These are phyloP conservation scores for Magnolia sinica DNA, from an alignment of 164 flowering plant genomes.

Conservation along the genomic window DNA sequence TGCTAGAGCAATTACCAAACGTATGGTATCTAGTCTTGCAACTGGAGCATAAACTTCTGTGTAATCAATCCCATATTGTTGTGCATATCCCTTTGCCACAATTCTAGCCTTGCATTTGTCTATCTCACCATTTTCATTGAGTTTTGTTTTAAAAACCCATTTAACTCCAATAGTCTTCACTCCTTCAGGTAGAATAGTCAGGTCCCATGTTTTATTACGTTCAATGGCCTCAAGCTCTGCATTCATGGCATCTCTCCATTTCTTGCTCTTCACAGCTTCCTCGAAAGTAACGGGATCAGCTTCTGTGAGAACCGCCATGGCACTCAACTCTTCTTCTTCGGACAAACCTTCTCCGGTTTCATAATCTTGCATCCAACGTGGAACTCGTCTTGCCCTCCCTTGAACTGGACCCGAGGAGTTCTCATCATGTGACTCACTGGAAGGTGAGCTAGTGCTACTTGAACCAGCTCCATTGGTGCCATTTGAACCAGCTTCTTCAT, in stretches of 20 bases:
- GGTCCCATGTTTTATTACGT: background rate
- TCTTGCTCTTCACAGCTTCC: constrained; percentile 5
- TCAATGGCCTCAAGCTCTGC: constrained; percentile 10
- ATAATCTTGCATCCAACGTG: constrained; percentile 3
- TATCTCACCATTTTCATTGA: background rate
- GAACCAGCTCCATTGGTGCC: constrained; percentile 5
- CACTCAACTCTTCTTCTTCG: constrained; percentile 4
- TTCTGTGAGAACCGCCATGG: constrained; percentile 2
- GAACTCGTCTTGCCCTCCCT: constrained; percentile 3
- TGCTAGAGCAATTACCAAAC: constrained; percentile 11
- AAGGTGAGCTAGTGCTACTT: background rate
- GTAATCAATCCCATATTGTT: background rate
- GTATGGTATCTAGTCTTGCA: constrained; percentile 8
- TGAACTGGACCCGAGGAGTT: background rate
- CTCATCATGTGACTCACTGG: too few relatives aligned
- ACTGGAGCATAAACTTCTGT: constrained; percentile 1
- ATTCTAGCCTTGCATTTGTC: background rate
- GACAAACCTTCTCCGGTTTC: constrained; percentile 4
- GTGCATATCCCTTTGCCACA: background rate
- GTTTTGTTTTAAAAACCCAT: background rate
- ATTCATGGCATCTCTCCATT: background rate
- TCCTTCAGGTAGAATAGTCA: background rate
- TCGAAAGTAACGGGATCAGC: background rate
- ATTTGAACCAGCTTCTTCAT: background rate
- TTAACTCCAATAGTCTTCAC: background rate